Base-by-base conservation (phyloP, 2,329 filamentous ascomycete species). In the Colletotrichum phormii region DNA sequence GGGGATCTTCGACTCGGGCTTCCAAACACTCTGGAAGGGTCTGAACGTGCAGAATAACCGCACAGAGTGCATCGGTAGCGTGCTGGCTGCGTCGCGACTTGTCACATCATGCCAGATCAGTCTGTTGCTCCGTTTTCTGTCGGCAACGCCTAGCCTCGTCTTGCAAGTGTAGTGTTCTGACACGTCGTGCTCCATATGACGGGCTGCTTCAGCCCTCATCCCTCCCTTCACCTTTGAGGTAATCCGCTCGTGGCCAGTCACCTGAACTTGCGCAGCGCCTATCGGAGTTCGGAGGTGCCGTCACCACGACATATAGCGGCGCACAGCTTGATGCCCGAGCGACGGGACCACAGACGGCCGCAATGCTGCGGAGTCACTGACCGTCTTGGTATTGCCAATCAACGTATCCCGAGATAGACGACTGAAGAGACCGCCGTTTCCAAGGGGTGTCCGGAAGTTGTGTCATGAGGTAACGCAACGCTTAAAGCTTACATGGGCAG, bases 21-120 rank as follows among this genome's bases (percentile, higher is more conserved):
- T 42, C 67, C 46, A 62, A 37, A 24, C 18, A 57, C 64, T 66
- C 42, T 57, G 57, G 37, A 68, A 53, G 35, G 64, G 64, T 72
- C 58, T 63, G 58, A 60, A 58, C 58, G 58, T 55, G 46, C 49
- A 29, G 49, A 49, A 24, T 12, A n/a, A 33, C 11, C 35, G 54
- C 42, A 33, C 54, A 59, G 2, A 24, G 57, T 24, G 37, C 35
- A 9, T 18, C 18, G 26, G 15, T 35, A 53, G 42, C 31, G 29
- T 54, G 37, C 49, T 35, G 37, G n/a, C n/a, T 53, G 29, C 29
- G 67, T 31, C 46, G 57, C 63, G 57, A 68, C 42, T 12, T 59
- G 69, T 69, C 65, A 69, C 64, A 69, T 68, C 64, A 69, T 63
- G 37, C 58, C 69, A 68, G 37, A 59, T 59, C 33, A 67, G 69